A percentile compares a stretch with the other conserved stretches of the same genome.
These are phyloP conservation scores for Dalechampia spathulata DNA, from an alignment of 441 rosid genomes.

Conservation along the genomic window DNA sequence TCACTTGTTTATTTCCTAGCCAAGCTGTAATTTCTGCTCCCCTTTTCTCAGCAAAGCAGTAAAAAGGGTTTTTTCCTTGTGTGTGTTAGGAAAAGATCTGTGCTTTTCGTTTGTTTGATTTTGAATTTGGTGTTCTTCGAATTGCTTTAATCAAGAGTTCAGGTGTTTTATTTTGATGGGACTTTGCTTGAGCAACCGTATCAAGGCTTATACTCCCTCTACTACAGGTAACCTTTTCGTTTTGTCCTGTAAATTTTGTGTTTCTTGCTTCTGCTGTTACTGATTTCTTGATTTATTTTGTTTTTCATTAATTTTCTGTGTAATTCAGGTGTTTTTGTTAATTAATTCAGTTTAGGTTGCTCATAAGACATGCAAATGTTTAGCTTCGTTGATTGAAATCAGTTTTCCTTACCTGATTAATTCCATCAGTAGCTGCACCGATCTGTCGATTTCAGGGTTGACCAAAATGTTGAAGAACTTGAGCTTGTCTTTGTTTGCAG, in stretches of 20 bases:
- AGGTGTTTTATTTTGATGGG: conserved; percentile 13
- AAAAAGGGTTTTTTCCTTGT: neutral
- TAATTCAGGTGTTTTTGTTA: too few species aligned
- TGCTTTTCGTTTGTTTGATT: conserved; percentile 3
- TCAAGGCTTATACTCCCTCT: conserved; percentile 21
- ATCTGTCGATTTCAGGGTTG: too few species aligned
- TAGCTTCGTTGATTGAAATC: too few species aligned
- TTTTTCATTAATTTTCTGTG: neutral
- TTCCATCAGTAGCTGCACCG: too few species aligned
- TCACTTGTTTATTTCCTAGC: too few species aligned
- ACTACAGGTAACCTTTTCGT: conserved; percentile 14
- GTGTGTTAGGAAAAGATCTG: conserved; percentile 5
- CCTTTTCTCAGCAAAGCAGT: neutral
- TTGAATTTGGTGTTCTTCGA: neutral
- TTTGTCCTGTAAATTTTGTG: neutral
- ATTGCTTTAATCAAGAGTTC: neutral
- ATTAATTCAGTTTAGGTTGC: too few species aligned
- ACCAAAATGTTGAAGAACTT: too few species aligned
- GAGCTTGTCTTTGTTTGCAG: too few species aligned
- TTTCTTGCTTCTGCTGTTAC: neutral
- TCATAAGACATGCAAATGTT: too few species aligned
- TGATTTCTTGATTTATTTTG: neutral
- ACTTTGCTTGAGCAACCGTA: conserved; percentile 14
- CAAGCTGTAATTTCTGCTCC: too few species aligned
- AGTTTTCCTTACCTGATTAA: too few species aligned